Evolutionary conservation across 805 yeast genomes (phyloP), one percentile per base, ranked within the genome.

Genomic region (Suhomyces xylopsoci): DNA sequence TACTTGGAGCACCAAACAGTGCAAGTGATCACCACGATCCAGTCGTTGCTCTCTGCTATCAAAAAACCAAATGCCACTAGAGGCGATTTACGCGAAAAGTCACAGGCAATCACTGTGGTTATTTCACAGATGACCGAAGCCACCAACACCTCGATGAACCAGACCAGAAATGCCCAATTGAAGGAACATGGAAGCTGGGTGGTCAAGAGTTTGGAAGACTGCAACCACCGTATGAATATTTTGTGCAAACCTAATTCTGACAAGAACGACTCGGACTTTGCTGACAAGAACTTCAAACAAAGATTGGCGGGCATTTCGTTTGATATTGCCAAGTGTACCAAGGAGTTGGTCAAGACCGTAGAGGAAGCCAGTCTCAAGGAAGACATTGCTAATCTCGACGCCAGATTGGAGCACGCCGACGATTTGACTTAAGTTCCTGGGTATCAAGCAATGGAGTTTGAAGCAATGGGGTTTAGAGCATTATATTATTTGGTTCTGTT

Each of bases 251-350:
- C 77, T 12, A 76, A 72, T 41, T 42, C 61, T 6, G 75, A 70
- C 28, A 69, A 70, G 58, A 62, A 70, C 41, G 88, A 84, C 58
- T 71, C 63, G 34, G 89, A 85, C 50, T 84, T 80, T 64, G 97
- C 97, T 2, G 96, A 90, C 65, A 87, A 88, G 67, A 88, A 88
- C 61, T 87, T 90, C 74, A 90, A 90, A 70, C 97, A 93, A 70
- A 82, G 97, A 63, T 81, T 93, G 58, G 98, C 98, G 0, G 97
- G 97, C 2, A 87, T 92, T 59, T 93, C 97, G 26, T 93, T 91
- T 73, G 98, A 93, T 67, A 89, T 93, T 71, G 97, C 97, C 22
- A 91, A 93, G 70, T 88, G 96, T 68, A 93, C 97, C 5, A 93
- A 92, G 68, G 98, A 93, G 69, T 79, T 93, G 64, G 98, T 93